Evolutionary conservation across 2,329 filamentous ascomycete genomes (phyloP), one percentile per base, ranked within the genome.

Genomic region (Curvularia spicifera): DNA sequence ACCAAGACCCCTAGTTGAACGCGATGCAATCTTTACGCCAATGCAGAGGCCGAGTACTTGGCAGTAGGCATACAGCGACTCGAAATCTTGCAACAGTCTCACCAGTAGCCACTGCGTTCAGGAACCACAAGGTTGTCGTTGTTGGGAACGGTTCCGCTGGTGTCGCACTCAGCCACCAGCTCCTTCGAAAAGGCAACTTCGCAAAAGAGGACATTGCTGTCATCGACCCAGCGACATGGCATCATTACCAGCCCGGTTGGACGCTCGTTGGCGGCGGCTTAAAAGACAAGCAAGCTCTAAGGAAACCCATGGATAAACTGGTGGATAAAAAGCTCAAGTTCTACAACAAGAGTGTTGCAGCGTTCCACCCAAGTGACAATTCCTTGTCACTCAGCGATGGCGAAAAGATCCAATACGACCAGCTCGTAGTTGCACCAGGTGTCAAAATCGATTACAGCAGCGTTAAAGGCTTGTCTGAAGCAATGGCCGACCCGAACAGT

Each of bases 181-280:
- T 91, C 2, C 82, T 90, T 3, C 82, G 82, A 2, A 79, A 81
- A 0, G 86, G 85, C 37, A 81, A 81, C 24, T 89, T 89, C 67
- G 62, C 73, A 0, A 76, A 80, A 43, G 79, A 86, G 28, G 87
- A 90, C 58, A 88, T 90, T 59, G 87, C 87, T 24, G 67, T 90
- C 22, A 76, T 90, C 40, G 87, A 90, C 62, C 87, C 87, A 0
- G 81, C 87, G 1, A 71, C 77, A 63, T 87, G 81, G 80, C 87
- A 90, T 69, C 81, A 90, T 76, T 90, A 89, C 71, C 87, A 90
- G 72, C 86, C 87, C 1, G 87, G 87, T 52, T 90, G 87, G 87
- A 90, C 88, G 1, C 79, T 90, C 0, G 87, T 89, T 2, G 87
- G 87, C 42, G 87, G 85, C 37, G 87, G 87, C 2, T 79, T 90